These are phyloP conservation scores for Poa pratensis DNA, from an alignment of 176 grass and related monocot genomes.

Conservation along the genomic window DNA sequence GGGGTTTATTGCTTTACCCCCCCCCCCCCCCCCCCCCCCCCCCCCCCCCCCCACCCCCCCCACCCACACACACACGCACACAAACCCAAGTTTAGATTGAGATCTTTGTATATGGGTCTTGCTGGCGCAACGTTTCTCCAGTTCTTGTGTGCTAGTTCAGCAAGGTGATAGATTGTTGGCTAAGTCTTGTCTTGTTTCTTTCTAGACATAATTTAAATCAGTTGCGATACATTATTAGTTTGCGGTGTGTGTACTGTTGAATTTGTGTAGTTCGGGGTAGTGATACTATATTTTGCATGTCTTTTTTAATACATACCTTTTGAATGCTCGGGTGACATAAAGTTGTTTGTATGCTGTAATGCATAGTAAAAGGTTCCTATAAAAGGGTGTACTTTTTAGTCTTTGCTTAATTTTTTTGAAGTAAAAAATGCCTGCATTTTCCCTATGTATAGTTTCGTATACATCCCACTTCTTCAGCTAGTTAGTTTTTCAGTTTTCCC, in stretches of 20 bases:
- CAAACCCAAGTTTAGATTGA: too few relatives aligned
- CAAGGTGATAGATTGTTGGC: not conserved
- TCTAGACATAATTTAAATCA: not conserved
- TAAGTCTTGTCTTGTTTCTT: not conserved
- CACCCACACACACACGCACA: too few relatives aligned
- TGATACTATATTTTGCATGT: not conserved
- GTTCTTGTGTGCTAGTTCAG: not conserved
- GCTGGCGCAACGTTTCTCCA: too few relatives aligned
- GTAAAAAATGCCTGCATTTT: not conserved
- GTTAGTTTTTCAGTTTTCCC: not conserved
- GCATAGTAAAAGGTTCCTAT: not conserved
- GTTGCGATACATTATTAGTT: not conserved
- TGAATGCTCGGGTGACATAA: not conserved
- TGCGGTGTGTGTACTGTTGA: not conserved
- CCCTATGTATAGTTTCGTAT: too few relatives aligned
- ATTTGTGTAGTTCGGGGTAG: not conserved
- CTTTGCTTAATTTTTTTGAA: not conserved
- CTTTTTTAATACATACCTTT: not conserved
- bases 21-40: too few relatives aligned
- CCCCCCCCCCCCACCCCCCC: too few relatives aligned
- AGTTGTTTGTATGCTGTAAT: not conserved
- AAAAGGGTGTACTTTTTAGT: not conserved
- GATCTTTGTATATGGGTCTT: not conserved
- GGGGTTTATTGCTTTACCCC: not conserved
- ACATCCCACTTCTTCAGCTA: not conserved